These are phyloP conservation scores for Parascedosporium putredinis DNA, from an alignment of 2,329 filamentous ascomycete genomes.

Conservation along the genomic window DNA sequence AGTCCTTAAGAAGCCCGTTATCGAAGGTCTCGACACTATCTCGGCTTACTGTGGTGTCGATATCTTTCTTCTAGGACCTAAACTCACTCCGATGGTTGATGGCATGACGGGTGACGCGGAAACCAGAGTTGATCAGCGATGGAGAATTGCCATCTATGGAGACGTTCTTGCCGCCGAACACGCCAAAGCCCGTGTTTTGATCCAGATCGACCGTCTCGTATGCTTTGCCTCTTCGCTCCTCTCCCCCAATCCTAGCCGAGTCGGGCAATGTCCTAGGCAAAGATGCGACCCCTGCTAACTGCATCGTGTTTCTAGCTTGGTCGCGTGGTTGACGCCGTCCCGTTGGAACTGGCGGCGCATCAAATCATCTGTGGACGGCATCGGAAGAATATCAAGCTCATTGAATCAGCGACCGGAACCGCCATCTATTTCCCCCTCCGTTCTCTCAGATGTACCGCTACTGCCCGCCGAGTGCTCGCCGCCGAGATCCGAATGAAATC, in stretches of 20 bases:
- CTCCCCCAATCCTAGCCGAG: too few species aligned
- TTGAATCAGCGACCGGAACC: slow-evolving; percentile 89
- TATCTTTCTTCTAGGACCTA: slow-evolving; percentile 89
- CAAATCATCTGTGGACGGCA: slow-evolving; percentile 87
- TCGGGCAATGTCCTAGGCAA: too few species aligned
- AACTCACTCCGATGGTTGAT: slow-evolving; percentile 68
- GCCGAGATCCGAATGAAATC: slow-evolving; percentile 78
- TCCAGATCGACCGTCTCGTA: slow-evolving; percentile 95
- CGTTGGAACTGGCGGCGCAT: slow-evolving; percentile 78
- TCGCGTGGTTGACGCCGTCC: slow-evolving; percentile 65
- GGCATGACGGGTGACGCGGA: slow-evolving; percentile 68
- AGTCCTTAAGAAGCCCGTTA: slow-evolving; percentile 63
- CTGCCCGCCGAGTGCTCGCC: slow-evolving; percentile 68
- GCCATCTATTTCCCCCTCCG: slow-evolving; percentile 97
- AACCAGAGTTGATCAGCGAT: slow-evolving; percentile 78
- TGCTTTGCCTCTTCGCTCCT: slow-evolving; percentile 8
- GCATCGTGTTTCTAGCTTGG: slow-evolving; percentile 47
- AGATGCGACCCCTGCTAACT: too few species aligned
- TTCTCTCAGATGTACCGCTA: slow-evolving; percentile 91
- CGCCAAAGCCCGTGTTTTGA: slow-evolving; percentile 88
- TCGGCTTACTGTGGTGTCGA: slow-evolving; percentile 86
- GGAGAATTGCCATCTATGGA: slow-evolving; percentile 88
- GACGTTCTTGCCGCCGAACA: slow-evolving; percentile 93
- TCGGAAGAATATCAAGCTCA: slow-evolving; percentile 94
- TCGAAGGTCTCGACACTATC: slow-evolving; percentile 78